Evolutionary conservation across 306 rosid species (phyloP).

Genomic region (Medicago arabica): DNA sequence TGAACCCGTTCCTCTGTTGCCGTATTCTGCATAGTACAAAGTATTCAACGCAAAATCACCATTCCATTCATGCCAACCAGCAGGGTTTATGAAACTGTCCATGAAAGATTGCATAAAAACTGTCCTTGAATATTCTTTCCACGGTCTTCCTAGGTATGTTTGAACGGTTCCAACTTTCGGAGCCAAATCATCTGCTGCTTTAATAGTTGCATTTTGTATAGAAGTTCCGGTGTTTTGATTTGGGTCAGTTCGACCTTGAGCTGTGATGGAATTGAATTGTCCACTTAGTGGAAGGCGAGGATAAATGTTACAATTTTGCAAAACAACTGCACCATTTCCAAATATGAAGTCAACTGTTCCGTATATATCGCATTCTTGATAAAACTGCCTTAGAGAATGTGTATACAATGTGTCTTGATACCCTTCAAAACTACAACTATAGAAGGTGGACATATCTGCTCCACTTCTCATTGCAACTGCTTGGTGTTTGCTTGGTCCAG

Average conservation of each 20-base stretch:
- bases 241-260: slow-evolving; percentile 59
- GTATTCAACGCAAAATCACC: slow-evolving; percentile 65
- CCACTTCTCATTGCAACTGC: slow-evolving; percentile 60
- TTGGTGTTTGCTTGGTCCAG: slow-evolving; percentile 57
- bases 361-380: slow-evolving; percentile 56
- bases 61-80: slow-evolving; percentile 80
- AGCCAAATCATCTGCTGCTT: slow-evolving; percentile 47
- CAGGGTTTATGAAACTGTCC: slow-evolving; percentile 55
- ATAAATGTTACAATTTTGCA: slow-evolving; percentile 59
- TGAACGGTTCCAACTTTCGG: slow-evolving; percentile 24
- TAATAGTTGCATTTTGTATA: slow-evolving; percentile 44
- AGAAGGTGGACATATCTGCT: slow-evolving; percentile 53
- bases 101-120: slow-evolving; percentile 63
- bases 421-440: slow-evolving; percentile 62
- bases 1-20: slow-evolving; percentile 68
- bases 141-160: slow-evolving; percentile 79
- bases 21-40: slow-evolving; percentile 69
- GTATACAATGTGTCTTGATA: slow-evolving; percentile 61
- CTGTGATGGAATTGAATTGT: slow-evolving; percentile 60
- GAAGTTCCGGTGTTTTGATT: slow-evolving; percentile 56
- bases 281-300: slow-evolving; percentile 47
- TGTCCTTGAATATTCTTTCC: slow-evolving; percentile 78
- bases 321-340: slow-evolving; percentile 50
- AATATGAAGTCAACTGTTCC: slow-evolving; percentile 64
- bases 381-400: slow-evolving; percentile 58